A percentile compares a stretch with the other conserved stretches of the same genome.
Evolutionary conservation across 805 yeast genomes (phyloP).

Genomic region (Yamadazyma laniorum): DNA sequence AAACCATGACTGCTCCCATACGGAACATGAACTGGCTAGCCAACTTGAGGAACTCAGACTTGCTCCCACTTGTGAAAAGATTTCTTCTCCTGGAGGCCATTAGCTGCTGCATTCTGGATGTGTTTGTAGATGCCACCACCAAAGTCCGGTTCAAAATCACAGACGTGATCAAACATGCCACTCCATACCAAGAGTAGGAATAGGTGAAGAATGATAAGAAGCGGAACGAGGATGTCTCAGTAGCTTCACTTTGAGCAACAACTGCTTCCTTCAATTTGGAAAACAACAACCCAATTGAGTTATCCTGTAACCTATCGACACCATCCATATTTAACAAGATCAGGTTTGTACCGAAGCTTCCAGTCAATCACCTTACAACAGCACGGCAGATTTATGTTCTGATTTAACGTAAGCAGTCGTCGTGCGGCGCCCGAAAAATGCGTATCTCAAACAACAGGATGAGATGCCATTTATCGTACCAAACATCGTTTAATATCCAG

Average conservation of each 20-base stretch:
- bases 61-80: conserved; percentile 7
- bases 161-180: conserved; percentile 38
- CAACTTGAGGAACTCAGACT: conserved; percentile 19
- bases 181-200: conserved; percentile 37
- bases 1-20: conserved; percentile 23
- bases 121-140: conserved; percentile 37
- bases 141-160: conserved; percentile 37
- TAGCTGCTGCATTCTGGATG: conserved; percentile 21
- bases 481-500: too few species aligned
- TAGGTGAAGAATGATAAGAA: conserved; percentile 20
- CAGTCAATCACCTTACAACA: too few species aligned
- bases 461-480: conserved; percentile 4
- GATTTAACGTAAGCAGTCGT: too few species aligned
- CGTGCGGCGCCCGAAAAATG: too few species aligned
- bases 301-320: too few species aligned
- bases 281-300: background rate
- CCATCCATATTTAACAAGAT: too few species aligned
- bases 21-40: conserved; percentile 27
- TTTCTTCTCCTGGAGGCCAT: conserved; percentile 17
- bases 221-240: conserved; percentile 1
- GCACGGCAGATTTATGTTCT: too few species aligned
- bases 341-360: too few species aligned
- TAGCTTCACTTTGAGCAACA: conserved; percentile 8
- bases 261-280: conserved; percentile 6
- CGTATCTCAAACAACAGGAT: too few species aligned